A percentile compares a stretch with the other conserved stretches of the same genome.
Conservation (phyloP, 768 basidiomycete genomes). For the Leccinum subtestaceum region DNA sequence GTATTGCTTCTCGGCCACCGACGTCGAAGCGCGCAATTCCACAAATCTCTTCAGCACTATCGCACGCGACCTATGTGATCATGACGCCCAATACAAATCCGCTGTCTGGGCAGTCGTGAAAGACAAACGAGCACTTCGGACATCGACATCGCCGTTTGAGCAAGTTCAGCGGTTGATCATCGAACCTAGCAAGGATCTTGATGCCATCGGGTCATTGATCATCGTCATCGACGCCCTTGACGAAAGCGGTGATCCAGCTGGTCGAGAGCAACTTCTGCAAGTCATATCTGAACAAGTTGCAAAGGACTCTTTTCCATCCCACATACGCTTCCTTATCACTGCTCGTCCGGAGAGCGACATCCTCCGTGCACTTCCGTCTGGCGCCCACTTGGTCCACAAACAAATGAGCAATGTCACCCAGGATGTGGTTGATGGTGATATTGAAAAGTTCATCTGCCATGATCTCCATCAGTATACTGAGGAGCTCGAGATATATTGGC, state of each 20-base stretch:
- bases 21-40: not conserved
- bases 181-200: not conserved
- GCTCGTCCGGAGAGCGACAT: not conserved
- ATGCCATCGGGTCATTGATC: not conserved
- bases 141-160: not conserved
- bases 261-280: no score
- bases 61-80: no score
- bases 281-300: not conserved
- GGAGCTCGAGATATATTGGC: not conserved
- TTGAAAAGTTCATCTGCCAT: not conserved
- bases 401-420: not conserved
- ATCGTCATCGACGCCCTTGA: not conserved
- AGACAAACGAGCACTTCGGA: no score
- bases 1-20: no score
- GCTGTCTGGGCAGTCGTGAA: no score
- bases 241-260: not conserved
- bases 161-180: not conserved
- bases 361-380: not conserved
- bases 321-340: not conserved
- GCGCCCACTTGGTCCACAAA: not conserved
- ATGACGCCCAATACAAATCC: no score
- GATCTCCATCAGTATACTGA: not conserved
- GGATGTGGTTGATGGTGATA: not conserved
- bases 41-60: not conserved
- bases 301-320: not conserved